Evolutionary conservation across 768 basidiomycete genomes (phyloP), one percentile per base, ranked within the genome.

Genomic region (Dictyophora rubrovolvata): DNA sequence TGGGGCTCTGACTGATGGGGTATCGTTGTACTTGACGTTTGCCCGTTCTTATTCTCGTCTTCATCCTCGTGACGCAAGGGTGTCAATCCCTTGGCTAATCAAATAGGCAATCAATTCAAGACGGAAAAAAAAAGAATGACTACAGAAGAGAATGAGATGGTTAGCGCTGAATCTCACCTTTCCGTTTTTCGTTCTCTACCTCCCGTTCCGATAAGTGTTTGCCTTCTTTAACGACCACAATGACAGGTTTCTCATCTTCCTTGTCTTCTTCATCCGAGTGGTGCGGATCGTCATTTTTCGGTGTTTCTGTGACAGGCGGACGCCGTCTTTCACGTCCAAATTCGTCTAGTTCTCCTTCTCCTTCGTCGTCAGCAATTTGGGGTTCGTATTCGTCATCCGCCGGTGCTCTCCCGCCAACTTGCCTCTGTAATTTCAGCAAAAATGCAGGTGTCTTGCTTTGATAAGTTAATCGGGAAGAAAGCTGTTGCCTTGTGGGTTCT

Each of bases 141-240:
- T 28, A 28, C 28, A 28, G 28, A 28, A 47, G 37, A 16, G 6
- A 5, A 20, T 20, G 21, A 18, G 17, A 33, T 1, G 6, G n/a
- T 20, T 14, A 48, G 9, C 46, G 46, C 12, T 22, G 21, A 48
- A 22, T 65, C 75, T 53, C 60, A 89, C 89, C 87, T 77, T 79
- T 82, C 56, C 89, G 80, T 56, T 78, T 77, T 65, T 88, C 77
- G 67, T 89, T 86, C 75, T 89, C 86, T 3, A 78, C 91, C 65
- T 95, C 89, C 56, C 79, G 73, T 62, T 79, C 85, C 1, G 81
- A 82, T 48, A 96, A 75, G 74, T 96, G 93, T 68, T 90, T 94
- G 23, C 93, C 93, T 63, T 86, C 81, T 67, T 81, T 90, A 63
- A 96, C 69, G 9, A 95, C 93, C 2, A 96, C 90, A 8, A 54